Evolutionary conservation across 1,139 yeast species (phyloP), one percentile per base, ranked within the genome.

Genomic region (Lodderomyces parapsilosis): DNA sequence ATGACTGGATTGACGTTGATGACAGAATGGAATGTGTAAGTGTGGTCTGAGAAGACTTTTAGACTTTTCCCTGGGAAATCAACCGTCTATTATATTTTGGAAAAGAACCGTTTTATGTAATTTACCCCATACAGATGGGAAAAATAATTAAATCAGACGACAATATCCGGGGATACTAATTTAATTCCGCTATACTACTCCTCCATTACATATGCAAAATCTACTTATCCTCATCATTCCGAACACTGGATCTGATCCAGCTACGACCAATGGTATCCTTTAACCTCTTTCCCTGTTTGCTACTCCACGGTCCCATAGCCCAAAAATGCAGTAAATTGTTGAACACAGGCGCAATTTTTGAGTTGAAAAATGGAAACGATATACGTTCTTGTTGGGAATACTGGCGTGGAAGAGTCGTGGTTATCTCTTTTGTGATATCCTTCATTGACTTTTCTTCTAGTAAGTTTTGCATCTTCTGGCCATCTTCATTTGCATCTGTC

Each of bases 241-340:
- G 36, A n/a, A 43, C 34, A 38, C 54, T 48, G 7, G 53, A 48
- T n/a, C 50, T 27, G 14, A 62, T 50, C 66, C 66, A 62, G 14
- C 58, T 47, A 44, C 64, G 67, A 1, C 85, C 79, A 37, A 80
- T 73, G 18, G 66, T 71, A 53, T 83, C 86, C 47, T 72, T 77
- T 9, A 79, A 44, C 43, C 71, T 58, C 20, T 62, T 63, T 1
- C 80, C 81, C 38, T 76, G 75, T 7, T 72, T 56, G 2, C 44
- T 45, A 2, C 63, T 78, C 88, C 88, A 82, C 14, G 63, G 53
- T 0, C 86, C 86, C 72, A 83, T 62, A 14, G 84, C 75, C 89
- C 89, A 83, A 53, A 83, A 80, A 58, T 82, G 87, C 45, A 61
- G 64, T 13, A 66, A 54, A 10, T 63, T 63, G 30, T 64, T 59